A percentile compares a stretch with the other conserved stretches of the same genome.
These are phyloP conservation scores for Penicillium frequentans DNA, from an alignment of 2,329 filamentous ascomycete species.

Conservation along the genomic window DNA sequence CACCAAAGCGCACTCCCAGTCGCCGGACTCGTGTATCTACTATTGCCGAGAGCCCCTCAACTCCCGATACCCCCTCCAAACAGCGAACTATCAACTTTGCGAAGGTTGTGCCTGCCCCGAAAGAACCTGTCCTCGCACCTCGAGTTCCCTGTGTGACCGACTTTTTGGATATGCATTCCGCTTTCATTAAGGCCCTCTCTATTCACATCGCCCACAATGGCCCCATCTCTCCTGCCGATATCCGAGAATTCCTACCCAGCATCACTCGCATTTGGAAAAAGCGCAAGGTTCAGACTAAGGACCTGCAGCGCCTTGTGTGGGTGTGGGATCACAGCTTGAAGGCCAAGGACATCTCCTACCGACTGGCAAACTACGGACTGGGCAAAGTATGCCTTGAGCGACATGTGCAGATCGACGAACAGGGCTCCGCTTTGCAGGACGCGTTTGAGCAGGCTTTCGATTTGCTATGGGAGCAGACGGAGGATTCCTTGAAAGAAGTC, in stretches of 20 bases:
- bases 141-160: slow-evolving; percentile 43
- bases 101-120: slow-evolving; percentile 7
- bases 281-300: slow-evolving; percentile 63
- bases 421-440: slow-evolving; percentile 43
- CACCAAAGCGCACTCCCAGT: slow-evolving; percentile 23
- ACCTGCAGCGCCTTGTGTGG: slow-evolving; percentile 67
- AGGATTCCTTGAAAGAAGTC: slow-evolving; percentile 37
- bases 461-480: slow-evolving; percentile 29
- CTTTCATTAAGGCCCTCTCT: slow-evolving; percentile 67
- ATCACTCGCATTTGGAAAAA: slow-evolving; percentile 72
- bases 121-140: slow-evolving; percentile 24
- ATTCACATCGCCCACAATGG: slow-evolving; percentile 72
- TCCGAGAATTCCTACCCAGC: slow-evolving; percentile 61
- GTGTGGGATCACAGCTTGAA: slow-evolving; percentile 51
- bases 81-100: slow-evolving; percentile 22
- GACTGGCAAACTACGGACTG: slow-evolving; percentile 42
- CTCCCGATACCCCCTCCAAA: slow-evolving; percentile 29
- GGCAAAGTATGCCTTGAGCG: slow-evolving; percentile 41
- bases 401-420: slow-evolving; percentile 35
- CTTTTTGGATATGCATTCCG: slow-evolving; percentile 63
- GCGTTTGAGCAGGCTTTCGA: slow-evolving; percentile 51
- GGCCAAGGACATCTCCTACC: slow-evolving; percentile 29
- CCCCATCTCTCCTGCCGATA: slow-evolving; percentile 60
- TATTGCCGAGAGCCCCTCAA: slow-evolving; percentile 14
- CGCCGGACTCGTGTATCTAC: slow-evolving; percentile 53